Base-by-base conservation (phyloP, 345 rosid genomes). In the Moringa oleifera region DNA sequence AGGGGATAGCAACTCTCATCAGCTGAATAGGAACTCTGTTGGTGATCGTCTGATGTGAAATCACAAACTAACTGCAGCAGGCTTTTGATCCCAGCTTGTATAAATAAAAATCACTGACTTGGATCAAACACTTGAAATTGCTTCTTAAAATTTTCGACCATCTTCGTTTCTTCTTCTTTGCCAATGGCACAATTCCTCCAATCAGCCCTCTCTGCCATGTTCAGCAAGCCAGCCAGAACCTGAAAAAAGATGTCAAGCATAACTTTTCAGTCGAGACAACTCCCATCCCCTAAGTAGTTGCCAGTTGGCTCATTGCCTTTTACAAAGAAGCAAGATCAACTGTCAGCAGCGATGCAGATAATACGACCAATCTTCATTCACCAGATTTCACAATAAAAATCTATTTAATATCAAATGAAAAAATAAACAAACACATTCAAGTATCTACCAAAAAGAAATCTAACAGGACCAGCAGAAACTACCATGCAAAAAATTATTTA, bases 161-260 rank as follows among this genome's bases (percentile, higher is more conserved):
- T 69, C 46, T 73, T 79, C 22, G 62, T 62, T 75, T 93, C 98
- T 73, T 90, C 96, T 31, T 80, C 97, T 78, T 83, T 86, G 80
- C 77, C 72, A 24, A 78, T 72, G 49, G 71, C 71, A 76, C 92
- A 90, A 65, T 79, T 82, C 69, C 85, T 88, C 97, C 98, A 90
- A 62, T 93, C 96, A 31, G 97, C 95, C 55, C 73, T 84, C 50
- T 87, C 89, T 23, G 97, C 85, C 63, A 83, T 79, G 80, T 84
- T 89, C 65, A 89, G 71, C 71, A 93, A 70, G 53, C 97, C 98
- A 55, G 98, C 90, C 63, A 93, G 64, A 61, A 93, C 97, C 98
- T 90, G 89, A 71, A 68, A 53, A n/a, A 69, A 36, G 23, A 45
- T 66, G 51, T 54, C n/a, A 46, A 49, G 45, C 45, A 25, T 16